A percentile compares a stretch with the other conserved stretches of the same genome.
Conservation (phyloP, 257 asterid species). For the Solanum ahanhuiri region DNA sequence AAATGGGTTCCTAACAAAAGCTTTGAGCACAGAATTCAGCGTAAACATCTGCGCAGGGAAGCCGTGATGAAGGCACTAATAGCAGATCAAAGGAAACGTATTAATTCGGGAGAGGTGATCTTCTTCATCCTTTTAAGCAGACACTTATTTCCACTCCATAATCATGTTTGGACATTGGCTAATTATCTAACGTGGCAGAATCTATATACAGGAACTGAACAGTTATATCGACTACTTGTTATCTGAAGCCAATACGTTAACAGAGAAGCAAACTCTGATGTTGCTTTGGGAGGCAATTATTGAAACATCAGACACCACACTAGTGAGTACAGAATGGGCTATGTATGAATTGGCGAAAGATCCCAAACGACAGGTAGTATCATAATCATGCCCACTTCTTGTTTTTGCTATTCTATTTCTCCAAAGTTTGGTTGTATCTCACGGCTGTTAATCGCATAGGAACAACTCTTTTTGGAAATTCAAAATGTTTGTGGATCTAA, state of each 20-base stretch:
- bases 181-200: background rate
- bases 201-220: slow-evolving; percentile 35
- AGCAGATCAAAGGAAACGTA: slow-evolving; percentile 38
- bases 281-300: slow-evolving; percentile 79
- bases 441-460: slow-evolving; percentile 16
- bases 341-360: slow-evolving; percentile 77
- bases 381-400: background rate
- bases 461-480: slow-evolving; percentile 34
- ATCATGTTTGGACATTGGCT: background rate
- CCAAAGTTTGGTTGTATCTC: background rate
- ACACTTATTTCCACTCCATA: background rate
- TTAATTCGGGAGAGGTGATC: slow-evolving; percentile 57
- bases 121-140: background rate
- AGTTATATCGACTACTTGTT: slow-evolving; percentile 60
- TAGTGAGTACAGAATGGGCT: slow-evolving; percentile 82
- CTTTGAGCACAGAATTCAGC: slow-evolving; percentile 41
- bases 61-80: slow-evolving; percentile 69
- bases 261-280: slow-evolving; percentile 62
- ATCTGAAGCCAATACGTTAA: slow-evolving; percentile 43
- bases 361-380: slow-evolving; percentile 54
- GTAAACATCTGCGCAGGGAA: slow-evolving; percentile 29
- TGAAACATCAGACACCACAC: slow-evolving; percentile 74
- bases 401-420: background rate
- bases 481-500: slow-evolving; percentile 42
- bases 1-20: slow-evolving; percentile 70